Evolutionary conservation across 208 protist species (phyloP).

Genomic region (Angomonas ambiguus): DNA sequence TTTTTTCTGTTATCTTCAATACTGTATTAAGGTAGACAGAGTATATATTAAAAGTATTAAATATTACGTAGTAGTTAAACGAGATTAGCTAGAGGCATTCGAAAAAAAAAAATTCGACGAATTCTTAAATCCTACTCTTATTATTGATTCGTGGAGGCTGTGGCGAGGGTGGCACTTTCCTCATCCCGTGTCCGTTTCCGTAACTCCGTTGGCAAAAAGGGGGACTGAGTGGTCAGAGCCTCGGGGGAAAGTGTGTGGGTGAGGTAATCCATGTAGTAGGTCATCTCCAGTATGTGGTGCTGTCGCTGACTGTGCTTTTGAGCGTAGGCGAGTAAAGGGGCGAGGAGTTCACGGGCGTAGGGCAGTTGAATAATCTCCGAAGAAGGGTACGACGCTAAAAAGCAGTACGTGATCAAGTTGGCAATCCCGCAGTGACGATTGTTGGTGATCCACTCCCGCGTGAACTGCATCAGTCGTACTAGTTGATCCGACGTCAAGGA

Average conservation of each 20-base stretch:
- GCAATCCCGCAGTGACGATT: conserved; percentile 77
- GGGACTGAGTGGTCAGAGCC: conserved; percentile 58
- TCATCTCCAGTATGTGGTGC: conserved; percentile 69
- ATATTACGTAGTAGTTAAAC: not conserved
- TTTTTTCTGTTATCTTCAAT: not conserved
- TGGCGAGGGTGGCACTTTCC: not conserved
- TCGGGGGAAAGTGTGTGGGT: conserved; percentile 49
- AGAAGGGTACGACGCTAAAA: conserved; percentile 65
- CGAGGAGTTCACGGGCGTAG: conserved; percentile 51
- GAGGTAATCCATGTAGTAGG: conserved; percentile 90
- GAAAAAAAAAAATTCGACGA: conserved; percentile 14
- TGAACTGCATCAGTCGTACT: conserved; percentile 81
- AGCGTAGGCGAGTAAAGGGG: conserved; percentile 84
- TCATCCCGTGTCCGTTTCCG: not conserved
- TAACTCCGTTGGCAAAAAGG: conserved; percentile 2
- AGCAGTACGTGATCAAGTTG: conserved; percentile 58
- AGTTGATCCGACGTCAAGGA: conserved; percentile 54
- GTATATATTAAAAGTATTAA: conserved; percentile 1
- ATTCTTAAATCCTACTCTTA: conserved; percentile 2
- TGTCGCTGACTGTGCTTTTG: conserved; percentile 81
- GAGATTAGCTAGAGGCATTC: not conserved
- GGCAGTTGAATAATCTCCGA: conserved; percentile 51
- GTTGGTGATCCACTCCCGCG: conserved; percentile 90
- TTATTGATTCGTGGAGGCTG: not conserved
- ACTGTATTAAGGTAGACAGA: not conserved